Base-by-base conservation (phyloP, 768 basidiomycete species). In the Mrakia hoshinonis region DNA sequence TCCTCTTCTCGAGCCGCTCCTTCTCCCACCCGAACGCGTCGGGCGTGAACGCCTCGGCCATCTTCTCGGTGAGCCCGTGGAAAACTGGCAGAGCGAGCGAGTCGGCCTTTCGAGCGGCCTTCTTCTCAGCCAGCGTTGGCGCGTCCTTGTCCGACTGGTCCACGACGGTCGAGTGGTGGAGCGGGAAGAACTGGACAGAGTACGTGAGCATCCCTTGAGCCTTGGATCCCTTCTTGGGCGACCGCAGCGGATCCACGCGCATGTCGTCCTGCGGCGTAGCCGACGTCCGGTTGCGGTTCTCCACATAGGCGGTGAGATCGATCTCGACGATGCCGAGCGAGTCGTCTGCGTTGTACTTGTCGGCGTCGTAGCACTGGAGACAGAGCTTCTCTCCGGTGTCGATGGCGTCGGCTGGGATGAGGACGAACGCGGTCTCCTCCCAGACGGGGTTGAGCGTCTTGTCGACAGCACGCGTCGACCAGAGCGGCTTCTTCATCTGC, bases 371-470 rank as follows among this genome's bases (percentile, higher is more conserved):
- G 4, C 67, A 18, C 43, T 77, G 73, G 4, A 80, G 38, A 13
- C 76, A 75, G 13, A 81, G 70, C 47, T 69, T 72, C 60, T 81
- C 79, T 10, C 79, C 80, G 2, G 77, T 74, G 52, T 78, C 76
- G 29, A 81, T 76, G 7, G 77, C 77, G 66, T 79, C 79, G 12
- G 70, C 69, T 0, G 75, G 63, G 26, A 80, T 73, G 3, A 80
- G 76, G 26, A 80, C 77, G 67, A 76, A 79, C 1, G 78, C 78
- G 24, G 77, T 74, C 69, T 81, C 80, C 43, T 80, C 79, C 80
- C 80, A 81, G 3, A 74, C 43, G 1, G 80, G 80, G 61, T 78
- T 72, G 26, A 75, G 76, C 12, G 74, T 76, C 34, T 77, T 73
- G 63, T 77, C 73, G 47, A 81, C 76, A 2, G 79, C 79, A n/a